Evolutionary conservation across 169 alveolate species (phyloP), one percentile per base, ranked within the genome.

Genomic region (Eimeria zaria): DNA sequence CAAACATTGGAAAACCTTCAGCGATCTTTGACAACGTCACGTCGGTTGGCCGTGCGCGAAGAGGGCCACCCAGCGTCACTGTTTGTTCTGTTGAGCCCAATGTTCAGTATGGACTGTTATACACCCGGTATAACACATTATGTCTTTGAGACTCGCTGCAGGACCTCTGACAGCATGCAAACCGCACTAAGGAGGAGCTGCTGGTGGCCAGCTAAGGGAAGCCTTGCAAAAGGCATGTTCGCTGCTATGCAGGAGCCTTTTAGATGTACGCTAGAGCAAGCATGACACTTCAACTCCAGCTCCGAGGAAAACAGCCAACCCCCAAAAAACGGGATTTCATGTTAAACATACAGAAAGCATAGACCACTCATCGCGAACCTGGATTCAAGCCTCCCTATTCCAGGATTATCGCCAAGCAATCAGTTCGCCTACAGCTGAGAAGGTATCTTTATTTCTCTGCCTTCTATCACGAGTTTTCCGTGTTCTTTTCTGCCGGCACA

Each of bases 391-490:
- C 7, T n/a, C 14, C 7, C 1, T 16, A 30, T 46, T 9, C 12
- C 12, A 16, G 33, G 51, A n/a, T 48, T 16, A 1, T 46, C 5
- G 46, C 33, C 48, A 27, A 1, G 30, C 81, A 71, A 16, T 11
- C 3, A 14, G 81, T 39, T 39, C 39, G 30, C 16, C 46, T 78
- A 78, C 67, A 78, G 88, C 46, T 78, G 69, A 7, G 69, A 78
- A 1, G 88, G 88, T 12, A n/a, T 30, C 88, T 48, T 78, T 46
- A 78, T 46, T 9, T 78, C 67, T 48, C 22, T 78, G 64, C 67
- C 67, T 46, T 78, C 88, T 30, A 78, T 46, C 36, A 87, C 71
- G 22, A 80, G 85, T 44, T 80, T n/a, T 41, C 96, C 96, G 39
- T 83, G 91, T 22, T 92, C 58, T 58, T 44, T 73, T 39, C 51